phyloP scores from a whole-genome alignment of 805 yeast genomes.

The Metschnikowia peoriensis region DNA sequence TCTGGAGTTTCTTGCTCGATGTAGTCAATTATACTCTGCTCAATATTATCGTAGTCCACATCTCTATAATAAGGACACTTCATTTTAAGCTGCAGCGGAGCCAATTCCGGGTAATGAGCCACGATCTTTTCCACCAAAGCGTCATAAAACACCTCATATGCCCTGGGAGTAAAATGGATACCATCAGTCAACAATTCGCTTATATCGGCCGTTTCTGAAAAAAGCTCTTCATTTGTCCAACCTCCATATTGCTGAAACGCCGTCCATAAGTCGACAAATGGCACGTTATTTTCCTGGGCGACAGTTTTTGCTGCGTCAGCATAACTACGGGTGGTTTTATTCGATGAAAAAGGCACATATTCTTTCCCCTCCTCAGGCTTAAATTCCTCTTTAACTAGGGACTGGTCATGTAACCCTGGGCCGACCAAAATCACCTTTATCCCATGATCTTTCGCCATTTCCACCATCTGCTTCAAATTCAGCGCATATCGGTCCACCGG shows the following conservation, averaged over 20 bases:
- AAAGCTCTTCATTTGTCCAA: conserved; percentile 37
- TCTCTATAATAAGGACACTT: conserved; percentile 44
- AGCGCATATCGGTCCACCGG: conserved; percentile 46
- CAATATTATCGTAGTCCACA: conserved; percentile 14
- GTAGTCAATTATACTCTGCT: conserved; percentile 6
- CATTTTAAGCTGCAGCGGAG: conserved; percentile 38
- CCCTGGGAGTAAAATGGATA: conserved; percentile 56
- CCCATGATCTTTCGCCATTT: conserved; percentile 35
- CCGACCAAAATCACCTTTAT: conserved; percentile 60
- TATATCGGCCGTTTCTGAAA: conserved; percentile 21
- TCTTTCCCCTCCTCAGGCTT: conserved; percentile 16
- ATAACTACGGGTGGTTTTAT: conserved; percentile 46
- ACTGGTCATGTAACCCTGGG: conserved; percentile 56
- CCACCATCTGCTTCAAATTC: conserved; percentile 48
- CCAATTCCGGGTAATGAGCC: conserved; percentile 46
- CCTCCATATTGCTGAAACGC: conserved; percentile 36
- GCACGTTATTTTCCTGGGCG: conserved; percentile 47
- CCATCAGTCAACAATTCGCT: conserved; percentile 44
- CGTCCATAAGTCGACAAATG: conserved; percentile 56
- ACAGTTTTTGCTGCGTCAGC: conserved; percentile 47
- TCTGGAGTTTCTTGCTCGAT: neutral
- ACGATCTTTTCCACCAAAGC: conserved; percentile 41
- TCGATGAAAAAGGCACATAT: conserved; percentile 28
- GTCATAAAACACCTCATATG: conserved; percentile 50
- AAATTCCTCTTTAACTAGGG: neutral